Evolutionary conservation across 805 yeast species (phyloP), one percentile per base, ranked within the genome.

Genomic region (Teunomyces atbi): DNA sequence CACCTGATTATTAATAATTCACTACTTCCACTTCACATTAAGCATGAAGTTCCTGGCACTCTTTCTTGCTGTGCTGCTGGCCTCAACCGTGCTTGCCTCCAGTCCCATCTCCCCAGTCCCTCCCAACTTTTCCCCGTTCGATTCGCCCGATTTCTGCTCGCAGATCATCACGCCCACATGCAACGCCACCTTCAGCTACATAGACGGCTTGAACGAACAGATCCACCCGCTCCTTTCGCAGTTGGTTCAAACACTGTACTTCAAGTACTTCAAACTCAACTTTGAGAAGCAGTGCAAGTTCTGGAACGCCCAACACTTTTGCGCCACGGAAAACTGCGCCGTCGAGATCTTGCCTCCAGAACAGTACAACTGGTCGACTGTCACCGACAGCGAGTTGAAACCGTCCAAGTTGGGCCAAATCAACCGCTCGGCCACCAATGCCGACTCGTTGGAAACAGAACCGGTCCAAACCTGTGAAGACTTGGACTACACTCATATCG

Each of bases 291-390:
- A 80, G 62, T 90, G 99, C 65, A 92, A 96, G 21, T 90, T 86
- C 63, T 87, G 89, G 90, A 81, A 81, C 53, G 89, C 83, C 55
- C 76, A 77, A 58, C 95, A 91, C 36, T 82, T 86, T 58, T 90
- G 97, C 62, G 87, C 90, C 50, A 88, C 89, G 59, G 77, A 88
- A 52, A 84, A 89, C 46, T 90, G 97, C 68, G 95, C 96, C 0
- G 96, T 90, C 35, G 96, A 90, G 61, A 79, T 89, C 2, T 60
- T 70, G 47, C 62, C 68, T 3, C 78, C 87, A 10, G 88, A 83
- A 42, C 87, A 85, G 54, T 86, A 85, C 76, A 76, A 77, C 52
- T 81, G 82, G 66, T 64, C 84, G 35, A 87, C 89, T 2, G 60
- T 69, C 8, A 58, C 59, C 28, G 54, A 57, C 44, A 89, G 82